Conservation (phyloP, 441 rosid genomes). For the Omphalea diandra region DNA sequence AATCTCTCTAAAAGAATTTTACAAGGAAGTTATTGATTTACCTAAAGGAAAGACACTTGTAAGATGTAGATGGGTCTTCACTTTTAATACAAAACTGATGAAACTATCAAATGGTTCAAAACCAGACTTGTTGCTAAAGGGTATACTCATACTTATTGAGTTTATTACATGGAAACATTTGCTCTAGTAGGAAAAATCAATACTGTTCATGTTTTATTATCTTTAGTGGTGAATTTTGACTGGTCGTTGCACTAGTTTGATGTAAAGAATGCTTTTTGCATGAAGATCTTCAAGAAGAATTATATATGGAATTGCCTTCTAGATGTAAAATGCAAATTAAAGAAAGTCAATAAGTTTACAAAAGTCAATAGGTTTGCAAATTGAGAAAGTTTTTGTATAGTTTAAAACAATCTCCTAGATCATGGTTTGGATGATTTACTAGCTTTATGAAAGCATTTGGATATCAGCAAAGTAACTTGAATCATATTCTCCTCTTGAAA, state of each 20-base stretch:
- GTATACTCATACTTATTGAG: background rate
- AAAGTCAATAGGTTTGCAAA: background rate
- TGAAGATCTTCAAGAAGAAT: background rate
- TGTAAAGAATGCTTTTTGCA: background rate
- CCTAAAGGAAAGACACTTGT: background rate
- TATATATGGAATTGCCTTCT: too few relatives aligned
- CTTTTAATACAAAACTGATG: background rate
- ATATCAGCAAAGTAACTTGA: background rate
- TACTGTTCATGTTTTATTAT: background rate
- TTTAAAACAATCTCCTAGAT: background rate
- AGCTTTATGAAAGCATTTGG: background rate
- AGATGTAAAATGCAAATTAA: too few relatives aligned
- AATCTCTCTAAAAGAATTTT: background rate
- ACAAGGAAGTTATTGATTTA: background rate
- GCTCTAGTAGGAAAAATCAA: background rate
- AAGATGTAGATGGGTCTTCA: background rate
- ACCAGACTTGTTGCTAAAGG: background rate
- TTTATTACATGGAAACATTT: background rate
- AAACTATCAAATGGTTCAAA: background rate
- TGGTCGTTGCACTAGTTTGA: background rate
- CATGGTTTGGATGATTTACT: background rate
- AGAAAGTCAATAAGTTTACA: too few relatives aligned
- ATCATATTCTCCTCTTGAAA: background rate
- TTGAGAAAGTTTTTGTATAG: background rate
- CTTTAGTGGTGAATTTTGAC: background rate